These are phyloP conservation scores for Thraustochytrium striatum DNA, from an alignment of 352 stramenopile genomes.

Conservation along the genomic window DNA sequence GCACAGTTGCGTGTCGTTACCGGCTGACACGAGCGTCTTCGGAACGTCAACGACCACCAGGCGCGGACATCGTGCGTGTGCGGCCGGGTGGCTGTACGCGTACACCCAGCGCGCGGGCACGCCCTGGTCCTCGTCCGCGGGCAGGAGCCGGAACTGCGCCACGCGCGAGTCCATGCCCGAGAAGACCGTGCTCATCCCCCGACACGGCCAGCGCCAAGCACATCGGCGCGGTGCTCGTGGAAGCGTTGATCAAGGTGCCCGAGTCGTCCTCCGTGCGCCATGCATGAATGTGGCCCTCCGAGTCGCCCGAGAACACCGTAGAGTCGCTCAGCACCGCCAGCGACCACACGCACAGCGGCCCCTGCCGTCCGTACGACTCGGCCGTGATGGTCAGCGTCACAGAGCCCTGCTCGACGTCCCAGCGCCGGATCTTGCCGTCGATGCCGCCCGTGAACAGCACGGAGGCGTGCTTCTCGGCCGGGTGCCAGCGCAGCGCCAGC, in stretches of 20 bases:
- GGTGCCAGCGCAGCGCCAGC: slow-evolving; percentile 75
- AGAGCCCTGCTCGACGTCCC: slow-evolving; percentile 68
- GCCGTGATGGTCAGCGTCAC: slow-evolving; percentile 76
- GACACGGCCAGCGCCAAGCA: slow-evolving; percentile 78
- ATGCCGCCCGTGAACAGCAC: slow-evolving; percentile 75
- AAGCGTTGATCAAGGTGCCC: slow-evolving; percentile 82
- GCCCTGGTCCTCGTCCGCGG: slow-evolving; percentile 51
- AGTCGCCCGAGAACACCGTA: slow-evolving; percentile 85
- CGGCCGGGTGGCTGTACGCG: slow-evolving; percentile 74
- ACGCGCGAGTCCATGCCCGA: slow-evolving; percentile 88
- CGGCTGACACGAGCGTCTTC: slow-evolving; percentile 79
- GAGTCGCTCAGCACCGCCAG: slow-evolving; percentile 78
- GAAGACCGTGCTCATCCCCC: slow-evolving; percentile 71
- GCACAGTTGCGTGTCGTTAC: slow-evolving; percentile 87
- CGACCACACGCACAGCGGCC: slow-evolving; percentile 76
- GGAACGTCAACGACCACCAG: slow-evolving; percentile 66
- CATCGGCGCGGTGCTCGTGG: slow-evolving; percentile 80
- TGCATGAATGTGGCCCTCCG: slow-evolving; percentile 82
- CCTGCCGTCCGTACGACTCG: slow-evolving; percentile 63
- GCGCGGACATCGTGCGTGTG: slow-evolving; percentile 81
- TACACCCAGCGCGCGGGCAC: slow-evolving; percentile 63
- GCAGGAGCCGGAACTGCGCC: slow-evolving; percentile 67
- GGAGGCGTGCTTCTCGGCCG: slow-evolving; percentile 57
- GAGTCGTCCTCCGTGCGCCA: slow-evolving; percentile 74
- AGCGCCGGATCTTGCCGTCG: slow-evolving; percentile 77